Base-by-base conservation (phyloP, 768 basidiomycete genomes). In the Amanita muscaria region DNA sequence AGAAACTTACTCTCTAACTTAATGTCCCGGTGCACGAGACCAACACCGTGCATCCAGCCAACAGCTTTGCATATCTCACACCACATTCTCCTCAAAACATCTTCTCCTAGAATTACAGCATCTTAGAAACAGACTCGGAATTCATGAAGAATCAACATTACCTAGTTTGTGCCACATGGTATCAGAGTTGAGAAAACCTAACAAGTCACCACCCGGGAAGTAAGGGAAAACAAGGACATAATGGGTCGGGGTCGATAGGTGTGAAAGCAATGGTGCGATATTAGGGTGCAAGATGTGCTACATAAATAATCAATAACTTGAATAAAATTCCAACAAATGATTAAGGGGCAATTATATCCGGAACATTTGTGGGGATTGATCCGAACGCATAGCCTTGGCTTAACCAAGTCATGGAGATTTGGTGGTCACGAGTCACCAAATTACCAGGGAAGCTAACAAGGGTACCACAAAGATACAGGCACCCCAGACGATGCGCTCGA, bases 21-120 rank as follows among this genome's bases (percentile, higher is more conserved):
- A 64, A 94, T 80, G 62, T 93, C 91, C 3, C 91, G 74, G 61
- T 94, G 91, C 1, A 94, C 89, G 31, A 92, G 70, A 1, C 80
- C 81, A 11, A 86, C 83, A 30, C 76, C 69, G 55, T 94, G 90
- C 77, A 94, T 80, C 87, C 88, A 94, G 4, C 77, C 80, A 0
- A 92, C 83, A 5, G 82, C 89, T 27, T 74, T 72, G 47, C 74
- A 78, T 3, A 94, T 68, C 61, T 92, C 91, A 25, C 69, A 68
- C 71, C 82, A 89, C 37, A 92, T 79, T 21, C 87, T 63, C 35
- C 76, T 63, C 3, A 89, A 63, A 14, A 84, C 71, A 5, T 63
- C 62, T 52, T 79, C 74, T 21, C 58, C 66, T 65, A 42, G 10
- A 25, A 46, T 29, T 3, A 22, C 27, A 25, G 16, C 11, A 57